Percentiles rank a stretch among this genome's conserved stretches.
These are phyloP conservation scores for Fusarium setosum DNA, from an alignment of 2,329 filamentous ascomycete genomes.

Conservation along the genomic window DNA sequence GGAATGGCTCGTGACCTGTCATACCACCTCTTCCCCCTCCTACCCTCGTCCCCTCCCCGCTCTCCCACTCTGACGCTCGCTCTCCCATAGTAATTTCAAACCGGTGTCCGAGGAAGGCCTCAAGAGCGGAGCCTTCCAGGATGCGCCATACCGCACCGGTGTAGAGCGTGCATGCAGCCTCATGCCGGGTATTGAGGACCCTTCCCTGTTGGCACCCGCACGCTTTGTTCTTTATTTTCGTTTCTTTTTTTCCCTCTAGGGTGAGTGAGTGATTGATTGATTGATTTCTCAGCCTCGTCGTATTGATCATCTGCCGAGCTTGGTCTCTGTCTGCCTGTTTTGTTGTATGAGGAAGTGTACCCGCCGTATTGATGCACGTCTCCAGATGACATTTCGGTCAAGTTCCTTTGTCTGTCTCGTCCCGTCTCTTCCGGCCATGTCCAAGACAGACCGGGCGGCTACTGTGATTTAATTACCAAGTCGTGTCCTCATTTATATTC, in stretches of 20 bases:
- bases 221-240: neutral
- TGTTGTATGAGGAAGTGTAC: neutral
- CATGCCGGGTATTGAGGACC: slow-evolving; percentile 8
- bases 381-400: neutral
- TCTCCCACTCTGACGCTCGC: neutral
- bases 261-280: neutral
- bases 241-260: no score
- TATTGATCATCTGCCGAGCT: neutral
- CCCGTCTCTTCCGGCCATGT: neutral
- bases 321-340: neutral
- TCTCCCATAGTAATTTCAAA: neutral
- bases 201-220: neutral
- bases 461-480: neutral
- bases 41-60: no score
- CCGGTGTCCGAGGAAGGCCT: slow-evolving; percentile 33
- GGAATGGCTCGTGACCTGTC: slow-evolving; percentile 1
- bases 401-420: neutral
- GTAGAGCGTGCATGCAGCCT: slow-evolving; percentile 31
- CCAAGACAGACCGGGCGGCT: no score
- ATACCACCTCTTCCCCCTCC: neutral
- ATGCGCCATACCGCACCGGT: slow-evolving; percentile 23
- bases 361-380: neutral
- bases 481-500: no score
- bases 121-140: slow-evolving; percentile 27
- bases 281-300: neutral